Conservation (phyloP, 116 monocot genomes). For the Thalassia testudinum region DNA sequence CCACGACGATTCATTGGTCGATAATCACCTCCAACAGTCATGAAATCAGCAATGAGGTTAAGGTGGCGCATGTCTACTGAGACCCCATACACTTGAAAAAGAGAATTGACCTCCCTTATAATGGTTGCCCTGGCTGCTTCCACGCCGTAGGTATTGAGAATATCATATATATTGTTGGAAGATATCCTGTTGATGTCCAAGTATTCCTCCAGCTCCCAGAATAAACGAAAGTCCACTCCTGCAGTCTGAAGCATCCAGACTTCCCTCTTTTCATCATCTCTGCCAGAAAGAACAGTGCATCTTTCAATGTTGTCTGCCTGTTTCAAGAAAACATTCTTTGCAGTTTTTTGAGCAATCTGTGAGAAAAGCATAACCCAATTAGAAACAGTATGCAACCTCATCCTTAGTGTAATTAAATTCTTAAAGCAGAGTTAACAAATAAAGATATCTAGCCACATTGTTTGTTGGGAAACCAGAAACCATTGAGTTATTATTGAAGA, state of each 20-base stretch:
- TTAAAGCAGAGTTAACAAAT: too few relatives aligned
- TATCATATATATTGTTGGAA: slow-evolving; percentile 65
- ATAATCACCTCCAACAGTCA: slow-evolving; percentile 66
- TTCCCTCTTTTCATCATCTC: slow-evolving; percentile 5
- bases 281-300: slow-evolving; percentile 18
- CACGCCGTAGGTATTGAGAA: slow-evolving; percentile 71
- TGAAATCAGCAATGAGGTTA: slow-evolving; percentile 68
- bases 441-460: too few relatives aligned
- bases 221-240: slow-evolving; percentile 58
- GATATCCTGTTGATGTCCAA: slow-evolving; percentile 36
- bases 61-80: slow-evolving; percentile 60
- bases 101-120: slow-evolving; percentile 51
- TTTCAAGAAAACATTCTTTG: slow-evolving; percentile 47
- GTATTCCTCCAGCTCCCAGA: slow-evolving; percentile 43
- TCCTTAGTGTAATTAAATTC: too few relatives aligned
- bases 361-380: too few relatives aligned
- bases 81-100: slow-evolving; percentile 66
- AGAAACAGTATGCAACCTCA: background rate
- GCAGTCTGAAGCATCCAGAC: slow-evolving; percentile 38
- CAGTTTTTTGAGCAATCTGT: slow-evolving; percentile 75
- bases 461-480: too few relatives aligned
- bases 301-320: slow-evolving; percentile 38
- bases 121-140: slow-evolving; percentile 75
- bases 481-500: too few relatives aligned
- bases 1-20: slow-evolving; percentile 68